These are phyloP conservation scores for Dunaliella primolecta DNA, from an alignment of 139 green algal genomes.

Conservation along the genomic window DNA sequence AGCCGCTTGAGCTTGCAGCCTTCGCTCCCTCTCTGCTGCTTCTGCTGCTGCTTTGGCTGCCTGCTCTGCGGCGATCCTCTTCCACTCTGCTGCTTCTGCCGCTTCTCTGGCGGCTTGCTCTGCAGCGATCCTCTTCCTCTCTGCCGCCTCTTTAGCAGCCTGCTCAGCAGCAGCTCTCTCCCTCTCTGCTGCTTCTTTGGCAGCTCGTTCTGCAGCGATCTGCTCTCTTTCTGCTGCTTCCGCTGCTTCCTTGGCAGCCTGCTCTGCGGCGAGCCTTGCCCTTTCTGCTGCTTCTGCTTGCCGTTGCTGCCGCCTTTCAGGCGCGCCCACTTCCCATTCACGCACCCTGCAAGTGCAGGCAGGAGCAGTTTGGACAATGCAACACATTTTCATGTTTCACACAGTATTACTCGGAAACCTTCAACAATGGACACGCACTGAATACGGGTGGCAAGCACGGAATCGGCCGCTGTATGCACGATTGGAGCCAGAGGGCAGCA, in stretches of 20 bases:
- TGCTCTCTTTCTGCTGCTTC: neutral
- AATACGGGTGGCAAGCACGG: no score
- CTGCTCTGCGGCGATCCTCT: neutral
- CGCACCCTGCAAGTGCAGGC: neutral
- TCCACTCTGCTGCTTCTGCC: neutral
- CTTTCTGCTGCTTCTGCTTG: neutral
- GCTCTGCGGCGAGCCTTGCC: neutral
- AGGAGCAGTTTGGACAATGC: neutral
- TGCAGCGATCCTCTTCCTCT: neutral
- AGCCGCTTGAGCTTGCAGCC: neutral
- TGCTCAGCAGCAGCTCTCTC: neutral
- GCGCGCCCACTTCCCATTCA: neutral
- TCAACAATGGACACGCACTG: no score
- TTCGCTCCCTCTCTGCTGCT: neutral
- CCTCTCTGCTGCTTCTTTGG: neutral
- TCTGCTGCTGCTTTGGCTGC: neutral
- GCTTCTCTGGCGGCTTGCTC: neutral
- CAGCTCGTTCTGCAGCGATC: neutral
- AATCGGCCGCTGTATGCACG: no score
- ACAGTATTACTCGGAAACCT: no score
- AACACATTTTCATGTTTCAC: no score
- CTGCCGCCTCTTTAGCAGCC: neutral
- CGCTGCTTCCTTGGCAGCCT: neutral
- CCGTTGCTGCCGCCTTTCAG: conserved; percentile 1
- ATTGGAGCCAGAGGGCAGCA: no score